Percentiles rank a stretch among this genome's conserved stretches.
phyloP scores from a whole-genome alignment of 495 filamentous ascomycete genomes.

The Daldinia vernicosa region DNA sequence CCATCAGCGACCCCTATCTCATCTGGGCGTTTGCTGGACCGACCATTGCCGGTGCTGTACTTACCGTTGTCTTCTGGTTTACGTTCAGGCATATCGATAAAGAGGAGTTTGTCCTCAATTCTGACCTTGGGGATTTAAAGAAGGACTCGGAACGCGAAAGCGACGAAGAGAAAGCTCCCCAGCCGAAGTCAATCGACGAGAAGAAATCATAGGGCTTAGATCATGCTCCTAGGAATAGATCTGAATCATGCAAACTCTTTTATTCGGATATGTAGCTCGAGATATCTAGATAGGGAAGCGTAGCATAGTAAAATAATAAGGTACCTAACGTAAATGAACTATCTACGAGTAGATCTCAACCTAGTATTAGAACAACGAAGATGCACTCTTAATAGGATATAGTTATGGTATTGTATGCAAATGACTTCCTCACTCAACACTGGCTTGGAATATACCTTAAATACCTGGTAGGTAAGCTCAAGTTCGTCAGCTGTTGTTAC shows the following conservation, averaged over 20 bases:
- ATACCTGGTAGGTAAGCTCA: not conserved
- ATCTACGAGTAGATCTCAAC: not conserved
- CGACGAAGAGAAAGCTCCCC: constrained; percentile 48
- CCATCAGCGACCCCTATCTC: constrained; percentile 67
- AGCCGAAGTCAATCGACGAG: constrained; percentile 46
- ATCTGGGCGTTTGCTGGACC: constrained; percentile 63
- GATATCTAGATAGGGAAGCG: not conserved
- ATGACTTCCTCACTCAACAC: not conserved
- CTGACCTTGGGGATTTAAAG: constrained; percentile 50
- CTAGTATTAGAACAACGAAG: not conserved
- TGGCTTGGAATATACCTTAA: not conserved
- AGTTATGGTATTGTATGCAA: not conserved
- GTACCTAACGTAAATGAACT: not conserved
- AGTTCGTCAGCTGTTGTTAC: not conserved
- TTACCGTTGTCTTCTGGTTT: constrained; percentile 58
- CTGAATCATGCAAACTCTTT: not conserved
- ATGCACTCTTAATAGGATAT: not conserved
- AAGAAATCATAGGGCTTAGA: constrained; percentile 40
- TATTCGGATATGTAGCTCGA: not conserved
- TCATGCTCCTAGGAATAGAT: not conserved
- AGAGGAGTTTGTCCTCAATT: constrained; percentile 55
- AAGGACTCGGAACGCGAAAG: constrained; percentile 52
- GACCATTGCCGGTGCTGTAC: constrained; percentile 53
- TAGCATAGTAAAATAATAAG: not conserved
- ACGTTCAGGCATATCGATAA: constrained; percentile 56